These are phyloP conservation scores for Blastobotrys persicus DNA, from an alignment of 1,139 yeast species.

Conservation along the genomic window DNA sequence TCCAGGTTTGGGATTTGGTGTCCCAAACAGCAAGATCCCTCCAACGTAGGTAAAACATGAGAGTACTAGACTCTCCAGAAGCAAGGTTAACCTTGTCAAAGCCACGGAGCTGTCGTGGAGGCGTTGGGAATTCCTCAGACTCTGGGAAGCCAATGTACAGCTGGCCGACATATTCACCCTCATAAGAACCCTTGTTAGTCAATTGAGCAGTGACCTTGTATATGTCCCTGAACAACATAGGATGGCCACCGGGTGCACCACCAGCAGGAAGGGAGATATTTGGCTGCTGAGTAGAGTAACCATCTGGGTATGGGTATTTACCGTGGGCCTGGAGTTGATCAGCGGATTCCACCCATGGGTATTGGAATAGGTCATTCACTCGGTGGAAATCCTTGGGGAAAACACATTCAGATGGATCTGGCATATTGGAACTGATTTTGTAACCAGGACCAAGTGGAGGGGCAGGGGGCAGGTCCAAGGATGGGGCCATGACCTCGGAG, in stretches of 20 bases:
- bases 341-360: slow-evolving; percentile 32
- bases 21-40: slow-evolving; percentile 65
- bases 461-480: slow-evolving; percentile 51
- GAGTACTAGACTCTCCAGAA: slow-evolving; percentile 43
- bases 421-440: slow-evolving; percentile 39
- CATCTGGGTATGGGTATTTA: slow-evolving; percentile 53
- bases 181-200: slow-evolving; percentile 49
- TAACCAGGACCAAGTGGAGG: slow-evolving; percentile 38
- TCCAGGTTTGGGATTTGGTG: slow-evolving; percentile 56
- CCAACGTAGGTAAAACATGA: slow-evolving; percentile 49
- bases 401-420: slow-evolving; percentile 47
- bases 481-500: slow-evolving; percentile 45
- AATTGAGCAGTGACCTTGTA: slow-evolving; percentile 51
- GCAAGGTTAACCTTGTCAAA: slow-evolving; percentile 54
- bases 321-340: slow-evolving; percentile 25
- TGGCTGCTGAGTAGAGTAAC: slow-evolving; percentile 45
- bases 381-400: slow-evolving; percentile 42
- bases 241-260: slow-evolving; percentile 57
- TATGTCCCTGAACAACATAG: slow-evolving; percentile 45
- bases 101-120: slow-evolving; percentile 56
- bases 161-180: slow-evolving; percentile 57
- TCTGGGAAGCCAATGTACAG: slow-evolving; percentile 56
- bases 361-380: slow-evolving; percentile 26
- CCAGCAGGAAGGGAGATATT: slow-evolving; percentile 49
- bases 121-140: slow-evolving; percentile 41